These are phyloP conservation scores for Apophysomyces trapeziformis DNA, from an alignment of 371 early-diverging fungal genomes.

Conservation along the genomic window DNA sequence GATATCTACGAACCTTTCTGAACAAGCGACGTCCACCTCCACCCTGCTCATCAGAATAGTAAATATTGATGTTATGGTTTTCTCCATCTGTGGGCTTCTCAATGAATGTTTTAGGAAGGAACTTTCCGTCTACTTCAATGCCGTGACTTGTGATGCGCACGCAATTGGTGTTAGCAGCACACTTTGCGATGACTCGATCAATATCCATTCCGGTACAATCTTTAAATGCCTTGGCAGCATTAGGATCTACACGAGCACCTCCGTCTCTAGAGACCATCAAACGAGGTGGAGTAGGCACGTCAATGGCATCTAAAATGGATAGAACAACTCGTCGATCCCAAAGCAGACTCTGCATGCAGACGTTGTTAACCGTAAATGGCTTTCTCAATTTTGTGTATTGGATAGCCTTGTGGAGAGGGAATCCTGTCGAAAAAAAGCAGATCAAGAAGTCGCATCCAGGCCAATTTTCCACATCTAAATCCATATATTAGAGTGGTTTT, in stretches of 20 bases:
- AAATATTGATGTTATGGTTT: constrained; percentile 97
- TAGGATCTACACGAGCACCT: constrained; percentile 59
- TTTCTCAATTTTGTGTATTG: constrained; percentile 83
- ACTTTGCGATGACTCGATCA: constrained; percentile 37
- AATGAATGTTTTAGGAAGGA: constrained; percentile 92
- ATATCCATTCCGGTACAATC: constrained; percentile 61
- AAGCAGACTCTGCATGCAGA: constrained; percentile 88
- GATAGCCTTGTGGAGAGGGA: constrained; percentile 95
- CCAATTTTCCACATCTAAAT: constrained; percentile 85
- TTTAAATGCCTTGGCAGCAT: constrained; percentile 45
- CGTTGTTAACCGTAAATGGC: constrained; percentile 92
- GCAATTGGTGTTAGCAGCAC: constrained; percentile 28
- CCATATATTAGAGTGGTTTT: not conserved
- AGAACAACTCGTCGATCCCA: constrained; percentile 94
- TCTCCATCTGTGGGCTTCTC: constrained; percentile 98
- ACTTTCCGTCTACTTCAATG: constrained; percentile 70
- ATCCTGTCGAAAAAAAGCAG: constrained; percentile 95
- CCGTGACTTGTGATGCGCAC: constrained; percentile 60
- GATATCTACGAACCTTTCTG: constrained; percentile 74
- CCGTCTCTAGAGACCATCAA: constrained; percentile 78
- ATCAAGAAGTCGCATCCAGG: constrained; percentile 97
- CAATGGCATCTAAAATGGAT: constrained; percentile 80
- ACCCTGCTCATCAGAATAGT: constrained; percentile 83
- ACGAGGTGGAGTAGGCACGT: constrained; percentile 88
- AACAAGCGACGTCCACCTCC: constrained; percentile 95